Base-by-base conservation (phyloP, 2,329 filamentous ascomycete genomes). In the Tolypocladium ophioglossoides region DNA sequence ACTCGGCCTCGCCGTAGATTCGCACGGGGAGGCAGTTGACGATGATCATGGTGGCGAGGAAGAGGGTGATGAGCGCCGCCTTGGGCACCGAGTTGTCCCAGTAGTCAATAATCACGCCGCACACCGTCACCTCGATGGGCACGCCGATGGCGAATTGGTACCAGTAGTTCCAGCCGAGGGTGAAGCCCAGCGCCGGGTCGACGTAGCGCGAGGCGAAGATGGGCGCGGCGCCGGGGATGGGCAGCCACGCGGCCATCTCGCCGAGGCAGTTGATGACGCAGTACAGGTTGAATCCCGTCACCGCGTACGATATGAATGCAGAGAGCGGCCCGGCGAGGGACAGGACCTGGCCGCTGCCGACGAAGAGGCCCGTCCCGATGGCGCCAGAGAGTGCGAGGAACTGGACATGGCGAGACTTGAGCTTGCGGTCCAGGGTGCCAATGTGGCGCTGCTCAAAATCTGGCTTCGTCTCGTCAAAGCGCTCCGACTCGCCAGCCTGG, bases 241-340 rank as follows among this genome's bases (percentile, higher is more conserved):
- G 79, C 52, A 86, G 75, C 72, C 81, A 84, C 35, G 82, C 76
- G 24, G 81, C 79, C 71, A 85, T 79, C 66, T 82, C 79, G 22
- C 75, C 76, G 53, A 84, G 77, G 62, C 68, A 68, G 57, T 70
- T 68, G 54, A 77, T 74, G 34, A 78, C 74, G 51, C 72, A 75
- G 61, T 70, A 77, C n/a, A 78, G 66, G 50, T 76, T 74, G 57
- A 74, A 69, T 1, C 74, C 75, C 3, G 72, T 76, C 54, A 73
- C 64, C 27, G 70, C 57, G 55, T 75, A 75, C 9, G 68, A 71
- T 6, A 75, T 62, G 51, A 74, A 69, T 2, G 70, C 68, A 6
- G 70, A 72, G 3, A 74, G 58, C 16, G 73, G 72, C 0, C 73
- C 73, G 0, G 72, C 71, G 1, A 74, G 64, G 14, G 70, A 74